Conservation (phyloP, 2,329 filamentous ascomycete species). For the Cladophialophora immunda region DNA sequence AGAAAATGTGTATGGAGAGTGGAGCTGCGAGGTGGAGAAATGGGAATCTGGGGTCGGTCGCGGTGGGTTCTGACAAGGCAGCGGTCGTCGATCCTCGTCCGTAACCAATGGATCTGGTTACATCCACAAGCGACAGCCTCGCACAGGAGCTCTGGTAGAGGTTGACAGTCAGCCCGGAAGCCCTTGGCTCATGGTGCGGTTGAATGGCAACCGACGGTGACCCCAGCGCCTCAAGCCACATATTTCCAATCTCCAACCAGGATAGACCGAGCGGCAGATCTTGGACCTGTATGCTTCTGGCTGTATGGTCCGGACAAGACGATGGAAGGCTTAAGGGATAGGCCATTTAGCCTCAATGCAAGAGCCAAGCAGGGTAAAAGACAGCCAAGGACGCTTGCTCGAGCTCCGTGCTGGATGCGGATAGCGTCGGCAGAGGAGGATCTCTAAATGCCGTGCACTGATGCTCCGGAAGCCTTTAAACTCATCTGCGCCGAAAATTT, state of each 20-base stretch:
- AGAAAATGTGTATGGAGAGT: neutral
- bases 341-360: slow-evolving; percentile 19
- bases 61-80: slow-evolving; percentile 1
- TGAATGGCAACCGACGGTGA: neutral
- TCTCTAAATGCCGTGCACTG: slow-evolving; percentile 16
- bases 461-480: neutral
- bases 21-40: slow-evolving; percentile 13
- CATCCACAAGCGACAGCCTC: slow-evolving; percentile 13
- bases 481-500: neutral
- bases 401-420: slow-evolving; percentile 20
- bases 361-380: slow-evolving; percentile 25
- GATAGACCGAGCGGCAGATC: slow-evolving; percentile 8
- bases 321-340: neutral
- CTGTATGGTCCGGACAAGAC: neutral
- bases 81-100: slow-evolving; percentile 7
- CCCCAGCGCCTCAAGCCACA: neutral
- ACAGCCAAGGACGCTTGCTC: slow-evolving; percentile 8
- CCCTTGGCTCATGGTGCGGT: slow-evolving; percentile 4
- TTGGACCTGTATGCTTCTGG: neutral
- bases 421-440: slow-evolving; percentile 13
- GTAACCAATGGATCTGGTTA: slow-evolving; percentile 5
- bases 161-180: slow-evolving; percentile 22
- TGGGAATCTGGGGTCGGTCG: slow-evolving; percentile 16
- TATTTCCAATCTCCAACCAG: neutral
- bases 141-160: neutral